Percentiles rank a stretch among this genome's conserved stretches.
These are phyloP conservation scores for Waltergamsia citrina DNA, from an alignment of 2,329 filamentous ascomycete genomes.

Conservation along the genomic window DNA sequence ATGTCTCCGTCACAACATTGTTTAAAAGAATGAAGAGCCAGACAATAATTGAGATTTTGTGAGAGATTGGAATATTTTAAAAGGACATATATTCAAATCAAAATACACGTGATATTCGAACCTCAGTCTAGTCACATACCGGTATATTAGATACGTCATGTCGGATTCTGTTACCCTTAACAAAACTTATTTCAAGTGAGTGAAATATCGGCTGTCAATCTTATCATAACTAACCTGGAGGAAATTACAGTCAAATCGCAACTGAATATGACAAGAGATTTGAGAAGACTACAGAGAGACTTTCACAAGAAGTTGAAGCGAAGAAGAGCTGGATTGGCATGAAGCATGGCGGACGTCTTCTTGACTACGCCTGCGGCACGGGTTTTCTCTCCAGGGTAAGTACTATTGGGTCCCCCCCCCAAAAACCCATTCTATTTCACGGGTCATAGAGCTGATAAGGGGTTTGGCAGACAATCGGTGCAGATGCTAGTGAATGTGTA, in stretches of 20 bases:
- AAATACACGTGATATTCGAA: no score
- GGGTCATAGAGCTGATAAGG: background rate
- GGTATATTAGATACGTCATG: slow-evolving; percentile 12
- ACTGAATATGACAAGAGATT: slow-evolving; percentile 39
- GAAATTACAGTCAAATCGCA: slow-evolving; percentile 16
- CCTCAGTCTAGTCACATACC: background rate
- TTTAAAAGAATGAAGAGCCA: slow-evolving; percentile 8
- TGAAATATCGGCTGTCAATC: no score
- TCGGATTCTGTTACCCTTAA: slow-evolving; percentile 22
- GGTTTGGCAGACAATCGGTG: background rate
- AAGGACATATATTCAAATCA: no score
- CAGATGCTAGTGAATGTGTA: slow-evolving; percentile 1
- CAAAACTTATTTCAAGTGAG: slow-evolving; percentile 33
- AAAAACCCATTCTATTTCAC: no score
- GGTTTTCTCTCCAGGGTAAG: slow-evolving; percentile 17
- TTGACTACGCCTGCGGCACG: slow-evolving; percentile 21
- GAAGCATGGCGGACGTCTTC: slow-evolving; percentile 15
- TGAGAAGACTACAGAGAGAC: slow-evolving; percentile 37
- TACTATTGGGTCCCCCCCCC: no score
- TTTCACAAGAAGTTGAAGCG: slow-evolving; percentile 4
- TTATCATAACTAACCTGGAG: slow-evolving; percentile 4
- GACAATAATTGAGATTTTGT: no score
- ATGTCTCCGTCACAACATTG: slow-evolving; percentile 18
- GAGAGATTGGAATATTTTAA: no score
- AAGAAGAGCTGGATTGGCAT: slow-evolving; percentile 52